Percentiles rank a stretch among this genome's conserved stretches.
Conservation (phyloP, 2,329 filamentous ascomycete genomes). For the Colletotrichum filicis region DNA sequence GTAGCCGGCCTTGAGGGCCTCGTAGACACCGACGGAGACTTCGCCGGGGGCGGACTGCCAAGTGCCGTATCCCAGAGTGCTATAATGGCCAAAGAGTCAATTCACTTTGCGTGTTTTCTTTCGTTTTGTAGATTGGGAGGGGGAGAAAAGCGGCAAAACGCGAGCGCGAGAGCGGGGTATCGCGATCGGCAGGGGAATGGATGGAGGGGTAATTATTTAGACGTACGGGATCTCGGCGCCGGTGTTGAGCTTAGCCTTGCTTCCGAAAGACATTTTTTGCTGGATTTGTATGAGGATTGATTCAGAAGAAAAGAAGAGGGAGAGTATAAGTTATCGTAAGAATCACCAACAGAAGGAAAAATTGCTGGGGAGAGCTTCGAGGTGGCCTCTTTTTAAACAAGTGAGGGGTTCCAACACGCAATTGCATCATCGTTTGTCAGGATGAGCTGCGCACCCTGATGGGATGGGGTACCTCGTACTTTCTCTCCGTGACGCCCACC, state of each 20-base stretch:
- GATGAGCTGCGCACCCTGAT: conserved; percentile 32
- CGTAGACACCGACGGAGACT: conserved; percentile 72
- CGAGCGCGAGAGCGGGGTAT: conserved; percentile 1
- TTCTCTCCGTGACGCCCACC: conserved; percentile 22
- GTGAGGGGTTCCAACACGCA: conserved; percentile 22
- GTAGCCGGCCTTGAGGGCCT: conserved; percentile 72
- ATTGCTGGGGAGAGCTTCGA: neutral
- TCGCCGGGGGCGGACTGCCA: conserved; percentile 76
- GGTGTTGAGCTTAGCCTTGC: conserved; percentile 68
- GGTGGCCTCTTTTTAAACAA: conserved; percentile 12
- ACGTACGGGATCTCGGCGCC: conserved; percentile 70
- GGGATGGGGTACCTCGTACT: neutral
- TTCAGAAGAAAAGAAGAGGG: neutral
- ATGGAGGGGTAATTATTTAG: neutral
- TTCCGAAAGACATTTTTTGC: conserved; percentile 63
- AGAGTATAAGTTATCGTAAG: neutral
- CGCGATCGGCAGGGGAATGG: conserved; percentile 8
- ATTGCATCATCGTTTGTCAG: conserved; percentile 36
- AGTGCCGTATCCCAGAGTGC: conserved; percentile 57
- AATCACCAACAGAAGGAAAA: no score
- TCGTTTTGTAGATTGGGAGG: neutral
- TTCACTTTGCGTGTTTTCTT: conserved; percentile 51
- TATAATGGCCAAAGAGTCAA: conserved; percentile 38
- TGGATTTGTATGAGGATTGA: neutral
- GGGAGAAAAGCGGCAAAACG: conserved; percentile 49